Conservation (phyloP, 768 basidiomycete species). For the Hericium coralloides region DNA sequence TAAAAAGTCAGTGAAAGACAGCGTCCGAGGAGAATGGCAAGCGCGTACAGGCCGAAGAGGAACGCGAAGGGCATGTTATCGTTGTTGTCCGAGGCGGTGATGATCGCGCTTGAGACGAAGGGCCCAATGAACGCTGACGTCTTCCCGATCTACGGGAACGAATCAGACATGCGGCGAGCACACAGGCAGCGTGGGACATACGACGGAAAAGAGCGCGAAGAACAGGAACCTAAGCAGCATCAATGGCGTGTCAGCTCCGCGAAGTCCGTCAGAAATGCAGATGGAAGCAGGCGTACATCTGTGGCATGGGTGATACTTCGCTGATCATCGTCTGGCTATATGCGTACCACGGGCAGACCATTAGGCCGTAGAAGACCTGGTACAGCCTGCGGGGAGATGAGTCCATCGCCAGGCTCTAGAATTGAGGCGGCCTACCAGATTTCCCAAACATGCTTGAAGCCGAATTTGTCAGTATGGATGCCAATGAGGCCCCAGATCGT, state of each 20-base stretch:
- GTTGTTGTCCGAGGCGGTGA: slow-evolving; percentile 57
- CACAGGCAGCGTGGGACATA: slow-evolving; percentile 19
- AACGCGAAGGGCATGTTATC: slow-evolving; percentile 73
- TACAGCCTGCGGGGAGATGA: slow-evolving; percentile 38
- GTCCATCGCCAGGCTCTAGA: not conserved
- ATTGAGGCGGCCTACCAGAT: slow-evolving; percentile 40
- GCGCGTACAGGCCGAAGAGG: slow-evolving; percentile 52
- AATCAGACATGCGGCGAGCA: not conserved
- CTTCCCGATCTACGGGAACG: slow-evolving; percentile 45
- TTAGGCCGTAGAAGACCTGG: slow-evolving; percentile 60
- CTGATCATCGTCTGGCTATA: slow-evolving; percentile 81
- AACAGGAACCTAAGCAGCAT: slow-evolving; percentile 46
- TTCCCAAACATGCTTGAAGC: slow-evolving; percentile 81
- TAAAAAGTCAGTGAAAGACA: not conserved
- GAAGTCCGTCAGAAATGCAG: not conserved
- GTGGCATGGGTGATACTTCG: slow-evolving; percentile 63
- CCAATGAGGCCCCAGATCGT: slow-evolving; percentile 73
- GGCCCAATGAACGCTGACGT: slow-evolving; percentile 74
- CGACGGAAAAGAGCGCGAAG: slow-evolving; percentile 68
- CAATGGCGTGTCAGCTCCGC: not conserved
- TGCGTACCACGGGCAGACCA: slow-evolving; percentile 77
- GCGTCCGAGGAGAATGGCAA: not conserved
- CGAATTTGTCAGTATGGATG: slow-evolving; percentile 64
- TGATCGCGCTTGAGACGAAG: slow-evolving; percentile 67
- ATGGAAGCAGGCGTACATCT: slow-evolving; percentile 40